Evolutionary conservation across 2,329 filamentous ascomycete genomes (phyloP), one percentile per base, ranked within the genome.

Genomic region (Fusarium xylarioides): DNA sequence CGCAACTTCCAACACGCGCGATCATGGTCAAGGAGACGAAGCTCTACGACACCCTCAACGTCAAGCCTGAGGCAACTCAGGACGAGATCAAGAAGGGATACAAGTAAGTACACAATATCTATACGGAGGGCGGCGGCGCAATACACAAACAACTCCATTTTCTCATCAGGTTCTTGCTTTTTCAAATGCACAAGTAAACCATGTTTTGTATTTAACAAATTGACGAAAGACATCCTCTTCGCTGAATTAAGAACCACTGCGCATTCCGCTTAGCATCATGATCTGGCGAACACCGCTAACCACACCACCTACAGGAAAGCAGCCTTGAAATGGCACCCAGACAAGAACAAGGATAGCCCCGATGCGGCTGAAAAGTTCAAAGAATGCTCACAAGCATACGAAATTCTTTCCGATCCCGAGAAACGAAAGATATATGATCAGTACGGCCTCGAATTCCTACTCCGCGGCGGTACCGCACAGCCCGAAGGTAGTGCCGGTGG

Each of bases 1-100:
- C 46, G 64, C 58, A 52, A 56, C 60, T 66, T 63, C 58, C 61
- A 70, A 61, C 66, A 63, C 43, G 53, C 73, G 70, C 77, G 83
- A 90, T 77, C 76, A 98, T 98, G 95, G 94, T 97, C 77, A 93
- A 94, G 79, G 95, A 98, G 86, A 96, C 93, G 59, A 97, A 97
- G 84, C 91, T 98, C 73, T 99, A 99, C 87, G 94, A 98, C 83
- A 88, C 90, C 73, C 88, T 99, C 78, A 87, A 88, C 81, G 86
- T 98, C 83, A 92, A 93, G 82, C 90, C 95, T 42, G 89, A 91
- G 68, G 94, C 95, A 30, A 88, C 91, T 30, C 94, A 97, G 83
- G 95, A 98, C 80, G 95, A 98, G 74, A 97, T 99, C 82, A 98
- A 98, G 83, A 99, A 98, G 82, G 96, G 91, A 66, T 97, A 97